These are phyloP conservation scores for Capniomyces stellatus DNA, from an alignment of 371 early-diverging fungal species.

Conservation along the genomic window DNA sequence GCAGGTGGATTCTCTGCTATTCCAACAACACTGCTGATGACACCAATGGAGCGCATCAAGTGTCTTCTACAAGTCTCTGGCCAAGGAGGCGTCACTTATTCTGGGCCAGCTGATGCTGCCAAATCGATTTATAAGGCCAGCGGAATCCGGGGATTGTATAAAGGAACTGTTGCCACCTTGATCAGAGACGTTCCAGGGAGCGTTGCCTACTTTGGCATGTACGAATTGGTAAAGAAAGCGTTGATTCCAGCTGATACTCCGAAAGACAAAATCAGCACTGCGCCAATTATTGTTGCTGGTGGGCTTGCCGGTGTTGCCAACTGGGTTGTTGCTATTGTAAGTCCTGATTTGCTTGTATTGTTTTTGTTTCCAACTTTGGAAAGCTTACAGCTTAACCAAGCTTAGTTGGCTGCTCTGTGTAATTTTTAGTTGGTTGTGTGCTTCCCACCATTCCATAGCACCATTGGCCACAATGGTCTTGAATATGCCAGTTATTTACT, in stretches of 20 bases:
- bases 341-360: too few species aligned
- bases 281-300: conserved; percentile 83
- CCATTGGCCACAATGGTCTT: too few species aligned
- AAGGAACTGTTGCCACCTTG: conserved; percentile 86
- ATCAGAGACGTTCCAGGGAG: conserved; percentile 87
- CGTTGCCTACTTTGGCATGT: conserved; percentile 93
- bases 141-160: conserved; percentile 68
- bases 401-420: too few species aligned
- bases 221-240: conserved; percentile 68
- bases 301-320: conserved; percentile 47
- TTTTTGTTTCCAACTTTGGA: too few species aligned
- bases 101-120: conserved; percentile 66
- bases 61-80: conserved; percentile 70
- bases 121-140: conserved; percentile 51
- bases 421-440: too few species aligned
- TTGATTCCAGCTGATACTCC: conserved; percentile 54
- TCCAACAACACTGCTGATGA: conserved; percentile 85
- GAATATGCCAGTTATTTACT: too few species aligned
- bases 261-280: conserved; percentile 45
- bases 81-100: conserved; percentile 50
- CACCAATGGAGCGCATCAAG: conserved; percentile 90
- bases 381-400: too few species aligned
- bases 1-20: conserved; percentile 94
- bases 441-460: too few species aligned
- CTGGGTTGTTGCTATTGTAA: conserved; percentile 30